Conservation (phyloP, 75 land plant genomes). For the Pinus albicaulis region DNA sequence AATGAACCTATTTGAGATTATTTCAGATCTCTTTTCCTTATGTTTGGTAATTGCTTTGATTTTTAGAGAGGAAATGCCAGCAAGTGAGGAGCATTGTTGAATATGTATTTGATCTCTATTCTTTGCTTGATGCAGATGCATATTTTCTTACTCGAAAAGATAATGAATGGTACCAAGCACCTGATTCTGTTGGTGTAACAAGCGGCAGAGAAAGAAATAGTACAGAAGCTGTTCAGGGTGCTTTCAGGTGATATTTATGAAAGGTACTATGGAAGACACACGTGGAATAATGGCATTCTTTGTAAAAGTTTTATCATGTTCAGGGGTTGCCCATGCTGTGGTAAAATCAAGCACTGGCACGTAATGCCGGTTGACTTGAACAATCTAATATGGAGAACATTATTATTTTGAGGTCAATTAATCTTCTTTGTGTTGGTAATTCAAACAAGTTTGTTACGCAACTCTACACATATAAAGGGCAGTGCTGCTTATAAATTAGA, state of each 20-base stretch:
- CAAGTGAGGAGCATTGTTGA: background rate
- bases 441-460: background rate
- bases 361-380: background rate
- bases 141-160: constrained; percentile 70
- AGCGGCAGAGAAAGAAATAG: background rate
- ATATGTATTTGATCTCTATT: constrained; percentile 1
- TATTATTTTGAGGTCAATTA: background rate
- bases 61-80: background rate
- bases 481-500: background rate
- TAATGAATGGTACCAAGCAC: constrained; percentile 83
- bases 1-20: background rate
- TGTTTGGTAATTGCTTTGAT: background rate
- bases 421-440: background rate
- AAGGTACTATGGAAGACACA: background rate
- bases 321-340: background rate
- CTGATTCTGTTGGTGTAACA: constrained; percentile 10
- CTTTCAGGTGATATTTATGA: background rate
- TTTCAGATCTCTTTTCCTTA: background rate
- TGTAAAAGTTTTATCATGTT: background rate
- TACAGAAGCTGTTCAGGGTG: background rate
- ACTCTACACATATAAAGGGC: background rate
- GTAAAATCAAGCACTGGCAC: background rate
- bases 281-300: background rate
- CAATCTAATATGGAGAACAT: constrained; percentile 1
- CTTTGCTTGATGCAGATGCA: constrained; percentile 68